Evolutionary conservation across 23 red algal genomes (phyloP).

Genomic region (Gracilariopsis chorda): DNA sequence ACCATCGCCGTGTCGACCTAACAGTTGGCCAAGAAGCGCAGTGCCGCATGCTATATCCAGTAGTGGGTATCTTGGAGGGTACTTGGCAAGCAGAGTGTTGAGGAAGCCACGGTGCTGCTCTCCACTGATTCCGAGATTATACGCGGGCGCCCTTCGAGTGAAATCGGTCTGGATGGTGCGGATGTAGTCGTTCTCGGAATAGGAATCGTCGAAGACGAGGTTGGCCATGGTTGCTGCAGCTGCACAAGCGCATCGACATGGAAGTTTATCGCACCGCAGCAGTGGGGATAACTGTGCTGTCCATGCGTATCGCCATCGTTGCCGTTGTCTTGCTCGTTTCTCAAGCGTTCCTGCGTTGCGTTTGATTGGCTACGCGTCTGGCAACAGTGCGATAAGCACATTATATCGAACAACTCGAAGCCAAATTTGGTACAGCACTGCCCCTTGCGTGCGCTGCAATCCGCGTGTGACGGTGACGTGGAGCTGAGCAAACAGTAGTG

Average conservation of each 20-base stretch:
- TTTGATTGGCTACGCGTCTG: too few relatives aligned
- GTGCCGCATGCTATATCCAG: conserved; percentile 50
- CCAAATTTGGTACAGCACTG: too few relatives aligned
- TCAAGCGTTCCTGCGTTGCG: neutral
- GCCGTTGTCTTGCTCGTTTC: neutral
- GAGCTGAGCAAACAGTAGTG: too few relatives aligned
- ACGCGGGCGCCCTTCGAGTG: neutral
- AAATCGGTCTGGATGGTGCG: conserved; percentile 13
- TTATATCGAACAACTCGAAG: too few relatives aligned
- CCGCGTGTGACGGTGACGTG: too few relatives aligned
- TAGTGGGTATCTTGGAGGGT: conserved; percentile 21
- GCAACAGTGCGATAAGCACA: too few relatives aligned
- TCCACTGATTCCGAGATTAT: conserved; percentile 7
- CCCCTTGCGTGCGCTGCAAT: too few relatives aligned
- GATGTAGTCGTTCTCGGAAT: conserved; percentile 4
- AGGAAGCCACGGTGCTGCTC: neutral
- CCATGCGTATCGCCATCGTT: neutral
- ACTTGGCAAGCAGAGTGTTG: neutral
- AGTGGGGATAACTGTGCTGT: neutral
- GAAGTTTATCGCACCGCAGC: neutral
- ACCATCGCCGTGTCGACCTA: neutral
- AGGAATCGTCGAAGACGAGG: conserved; percentile 5
- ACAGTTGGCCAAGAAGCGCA: neutral
- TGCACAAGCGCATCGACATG: neutral
- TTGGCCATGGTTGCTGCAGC: neutral